Conservation (phyloP, 2,329 filamentous ascomycete genomes). For the Colletotrichum echinochloae region DNA sequence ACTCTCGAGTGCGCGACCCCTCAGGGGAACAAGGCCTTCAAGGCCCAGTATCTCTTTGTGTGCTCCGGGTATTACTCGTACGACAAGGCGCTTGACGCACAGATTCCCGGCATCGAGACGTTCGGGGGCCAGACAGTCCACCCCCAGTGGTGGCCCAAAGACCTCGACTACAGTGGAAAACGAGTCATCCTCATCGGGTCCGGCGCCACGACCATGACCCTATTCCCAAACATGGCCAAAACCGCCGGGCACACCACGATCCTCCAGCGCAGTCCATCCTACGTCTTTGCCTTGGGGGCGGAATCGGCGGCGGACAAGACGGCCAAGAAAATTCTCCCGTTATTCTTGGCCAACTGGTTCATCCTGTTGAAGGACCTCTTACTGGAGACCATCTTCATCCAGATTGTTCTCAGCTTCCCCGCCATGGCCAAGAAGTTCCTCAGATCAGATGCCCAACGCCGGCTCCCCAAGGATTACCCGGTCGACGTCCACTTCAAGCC, state of each 20-base stretch:
- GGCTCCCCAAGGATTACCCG: conserved; percentile 66
- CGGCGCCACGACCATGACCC: conserved; percentile 83
- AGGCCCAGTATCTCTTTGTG: conserved; percentile 69
- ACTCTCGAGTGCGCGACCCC: conserved; percentile 57
- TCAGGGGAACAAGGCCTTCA: conserved; percentile 44
- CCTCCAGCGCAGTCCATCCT: conserved; percentile 83
- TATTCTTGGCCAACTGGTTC: conserved; percentile 58
- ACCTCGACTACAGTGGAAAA: conserved; percentile 74
- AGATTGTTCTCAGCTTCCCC: conserved; percentile 67
- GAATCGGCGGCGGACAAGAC: conserved; percentile 51
- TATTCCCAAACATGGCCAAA: conserved; percentile 77
- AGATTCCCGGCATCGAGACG: conserved; percentile 74
- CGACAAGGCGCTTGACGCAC: conserved; percentile 67
- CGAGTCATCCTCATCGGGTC: conserved; percentile 79
- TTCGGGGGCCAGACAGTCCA: conserved; percentile 76
- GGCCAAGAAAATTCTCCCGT: conserved; percentile 59
- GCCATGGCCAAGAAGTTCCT: conserved; percentile 61
- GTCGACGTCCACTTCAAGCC: conserved; percentile 74
- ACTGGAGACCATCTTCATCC: conserved; percentile 59
- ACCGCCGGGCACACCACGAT: conserved; percentile 78
- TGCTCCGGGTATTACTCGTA: conserved; percentile 80
- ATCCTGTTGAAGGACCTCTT: conserved; percentile 64
- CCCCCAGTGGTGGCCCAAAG: conserved; percentile 82
- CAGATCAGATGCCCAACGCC: conserved; percentile 55
- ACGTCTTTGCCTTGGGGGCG: conserved; percentile 69